A percentile compares a stretch with the other conserved stretches of the same genome.
phyloP scores from a whole-genome alignment of 83 land plant species.

The Larix sibirica region DNA sequence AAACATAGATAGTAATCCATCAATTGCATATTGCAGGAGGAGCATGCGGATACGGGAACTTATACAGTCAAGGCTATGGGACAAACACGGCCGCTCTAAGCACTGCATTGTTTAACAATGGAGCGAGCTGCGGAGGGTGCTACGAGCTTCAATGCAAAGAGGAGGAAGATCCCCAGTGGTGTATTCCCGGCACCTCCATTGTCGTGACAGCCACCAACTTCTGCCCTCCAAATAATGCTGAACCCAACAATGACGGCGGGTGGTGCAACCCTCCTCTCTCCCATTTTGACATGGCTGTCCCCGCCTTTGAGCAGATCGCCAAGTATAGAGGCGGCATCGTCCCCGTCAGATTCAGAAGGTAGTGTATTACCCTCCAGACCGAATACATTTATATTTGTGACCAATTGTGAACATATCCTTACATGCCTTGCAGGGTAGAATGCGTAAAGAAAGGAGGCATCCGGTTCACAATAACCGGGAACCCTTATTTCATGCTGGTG shows the following conservation, averaged over 20 bases:
- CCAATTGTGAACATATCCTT: background rate
- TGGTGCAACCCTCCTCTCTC: conserved; percentile 42
- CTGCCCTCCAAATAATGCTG: conserved; percentile 65
- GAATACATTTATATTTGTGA: background rate
- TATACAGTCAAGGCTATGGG: conserved; percentile 53
- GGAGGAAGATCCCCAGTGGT: conserved; percentile 31
- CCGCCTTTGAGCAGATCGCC: too few species aligned
- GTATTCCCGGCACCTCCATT: conserved; percentile 70
- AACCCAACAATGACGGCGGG: conserved; percentile 50
- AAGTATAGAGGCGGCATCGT: too few species aligned
- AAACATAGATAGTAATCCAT: too few species aligned
- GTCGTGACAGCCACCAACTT: conserved; percentile 40
- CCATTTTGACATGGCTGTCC: too few species aligned
- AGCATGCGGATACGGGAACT: conserved; percentile 75
- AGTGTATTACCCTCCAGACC: background rate
- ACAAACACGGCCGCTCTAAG: conserved; percentile 66
- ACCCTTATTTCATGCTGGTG: conserved; percentile 26
- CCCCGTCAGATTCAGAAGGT: background rate
- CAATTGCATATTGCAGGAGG: conserved; percentile 25
- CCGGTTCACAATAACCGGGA: conserved; percentile 33
- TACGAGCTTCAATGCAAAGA: conserved; percentile 58
- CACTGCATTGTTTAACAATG: conserved; percentile 43
- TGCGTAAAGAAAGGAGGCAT: conserved; percentile 38
- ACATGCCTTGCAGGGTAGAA: background rate
- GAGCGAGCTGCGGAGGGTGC: conserved; percentile 70